Conservation (phyloP, 768 basidiomycete genomes). For the Lentinus brumalis region DNA sequence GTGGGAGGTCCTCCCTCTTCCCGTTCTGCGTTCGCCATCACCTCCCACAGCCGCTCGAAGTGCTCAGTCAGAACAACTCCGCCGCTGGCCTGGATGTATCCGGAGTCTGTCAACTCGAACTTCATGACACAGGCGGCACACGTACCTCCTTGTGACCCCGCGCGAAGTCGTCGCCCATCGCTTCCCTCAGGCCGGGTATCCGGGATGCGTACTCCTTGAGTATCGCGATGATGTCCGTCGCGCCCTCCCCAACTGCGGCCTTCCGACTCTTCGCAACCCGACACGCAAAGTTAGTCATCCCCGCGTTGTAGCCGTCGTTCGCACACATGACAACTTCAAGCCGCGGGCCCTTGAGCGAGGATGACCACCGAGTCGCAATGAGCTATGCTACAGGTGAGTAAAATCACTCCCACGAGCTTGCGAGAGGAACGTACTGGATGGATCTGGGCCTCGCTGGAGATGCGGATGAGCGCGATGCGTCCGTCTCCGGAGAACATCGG, state of each 20-base stretch:
- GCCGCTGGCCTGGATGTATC: slow-evolving; percentile 41
- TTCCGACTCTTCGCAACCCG: slow-evolving; percentile 34
- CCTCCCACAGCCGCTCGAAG: slow-evolving; percentile 29
- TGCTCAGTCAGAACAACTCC: slow-evolving; percentile 40
- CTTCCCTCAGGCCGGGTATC: slow-evolving; percentile 35
- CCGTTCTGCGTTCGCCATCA: slow-evolving; percentile 18
- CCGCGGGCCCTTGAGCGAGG: slow-evolving; percentile 36
- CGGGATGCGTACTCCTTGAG: slow-evolving; percentile 40
- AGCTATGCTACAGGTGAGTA: slow-evolving; percentile 30
- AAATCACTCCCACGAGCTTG: not conserved
- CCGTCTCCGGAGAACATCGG: slow-evolving; percentile 49
- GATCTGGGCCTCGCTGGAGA: slow-evolving; percentile 47
- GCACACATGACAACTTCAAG: slow-evolving; percentile 39
- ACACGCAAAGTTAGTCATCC: slow-evolving; percentile 44
- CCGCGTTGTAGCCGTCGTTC: slow-evolving; percentile 41
- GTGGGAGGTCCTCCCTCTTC: slow-evolving; percentile 5
- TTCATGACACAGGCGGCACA: not conserved
- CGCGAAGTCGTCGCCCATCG: slow-evolving; percentile 48
- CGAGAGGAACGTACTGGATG: slow-evolving; percentile 23
- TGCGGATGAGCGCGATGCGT: slow-evolving; percentile 42
- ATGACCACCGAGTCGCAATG: slow-evolving; percentile 50
- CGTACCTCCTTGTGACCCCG: slow-evolving; percentile 41
- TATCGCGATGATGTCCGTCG: slow-evolving; percentile 40
- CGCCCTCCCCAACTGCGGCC: slow-evolving; percentile 8
- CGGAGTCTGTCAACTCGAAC: not conserved